Evolutionary conservation across 306 rosid species (phyloP).

Genomic region (Amphicarpaea edgeworthii): DNA sequence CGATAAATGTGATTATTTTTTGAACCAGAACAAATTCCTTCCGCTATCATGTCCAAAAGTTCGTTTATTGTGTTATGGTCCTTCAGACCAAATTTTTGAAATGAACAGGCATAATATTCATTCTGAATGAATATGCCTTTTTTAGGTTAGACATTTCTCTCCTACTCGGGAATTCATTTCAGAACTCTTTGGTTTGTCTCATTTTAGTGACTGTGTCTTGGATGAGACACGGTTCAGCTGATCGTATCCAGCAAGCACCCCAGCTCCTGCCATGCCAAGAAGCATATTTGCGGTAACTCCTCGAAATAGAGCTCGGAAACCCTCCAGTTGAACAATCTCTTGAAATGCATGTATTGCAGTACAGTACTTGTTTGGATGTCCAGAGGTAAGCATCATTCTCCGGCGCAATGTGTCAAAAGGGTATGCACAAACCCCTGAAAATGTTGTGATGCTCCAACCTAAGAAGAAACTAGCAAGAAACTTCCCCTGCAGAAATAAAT

Average conservation of each 20-base stretch:
- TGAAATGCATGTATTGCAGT: slow-evolving; percentile 73
- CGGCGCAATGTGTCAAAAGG: slow-evolving; percentile 92
- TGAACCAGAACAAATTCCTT: slow-evolving; percentile 4
- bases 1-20: background rate
- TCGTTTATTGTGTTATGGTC: slow-evolving; percentile 25
- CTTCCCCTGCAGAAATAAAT: slow-evolving; percentile 66
- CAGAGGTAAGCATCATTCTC: slow-evolving; percentile 97
- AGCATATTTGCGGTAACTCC: slow-evolving; percentile 96
- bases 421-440: slow-evolving; percentile 88
- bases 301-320: slow-evolving; percentile 74
- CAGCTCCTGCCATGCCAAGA: slow-evolving; percentile 95
- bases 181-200: slow-evolving; percentile 55
- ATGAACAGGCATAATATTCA: slow-evolving; percentile 33
- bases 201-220: slow-evolving; percentile 46
- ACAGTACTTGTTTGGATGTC: slow-evolving; percentile 73
- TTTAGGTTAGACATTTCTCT: slow-evolving; percentile 28
- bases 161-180: slow-evolving; percentile 51
- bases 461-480: slow-evolving; percentile 90
- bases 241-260: slow-evolving; percentile 93
- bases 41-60: slow-evolving; percentile 35
- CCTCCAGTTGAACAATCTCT: slow-evolving; percentile 81
- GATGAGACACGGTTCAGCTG: slow-evolving; percentile 72
- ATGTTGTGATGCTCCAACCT: slow-evolving; percentile 93
- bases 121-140: slow-evolving; percentile 12
- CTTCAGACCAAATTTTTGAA: slow-evolving; percentile 32